These are phyloP conservation scores for Eucalyptus fibrosa DNA, from an alignment of 345 rosid genomes.

Conservation along the genomic window DNA sequence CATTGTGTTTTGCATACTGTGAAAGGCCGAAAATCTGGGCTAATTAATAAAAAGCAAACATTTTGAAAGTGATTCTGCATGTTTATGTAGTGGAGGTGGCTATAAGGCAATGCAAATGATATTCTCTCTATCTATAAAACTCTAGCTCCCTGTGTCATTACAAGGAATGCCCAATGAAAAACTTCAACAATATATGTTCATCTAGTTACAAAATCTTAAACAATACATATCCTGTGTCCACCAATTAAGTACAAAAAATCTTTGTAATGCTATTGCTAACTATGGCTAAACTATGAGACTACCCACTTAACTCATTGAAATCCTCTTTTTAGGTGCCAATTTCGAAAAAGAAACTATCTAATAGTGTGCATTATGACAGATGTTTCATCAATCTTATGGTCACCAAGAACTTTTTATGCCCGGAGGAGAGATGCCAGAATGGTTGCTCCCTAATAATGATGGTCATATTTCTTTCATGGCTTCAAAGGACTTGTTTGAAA, in stretches of 20 bases:
- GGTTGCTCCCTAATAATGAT: too few species aligned
- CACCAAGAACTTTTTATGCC: rapidly evolving
- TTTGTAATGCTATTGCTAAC: background rate
- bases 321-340: background rate
- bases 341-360: too few species aligned
- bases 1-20: rapidly evolving
- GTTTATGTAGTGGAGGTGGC: background rate
- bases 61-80: background rate
- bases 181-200: background rate
- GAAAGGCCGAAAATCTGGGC: background rate
- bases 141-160: background rate
- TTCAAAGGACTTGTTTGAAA: too few species aligned
- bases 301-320: background rate
- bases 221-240: rapidly evolving
- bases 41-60: background rate
- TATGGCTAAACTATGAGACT: background rate
- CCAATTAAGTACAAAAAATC: background rate
- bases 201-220: background rate
- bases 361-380: too few species aligned
- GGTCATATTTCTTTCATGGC: too few species aligned
- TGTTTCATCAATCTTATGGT: rapidly evolving
- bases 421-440: too few species aligned
- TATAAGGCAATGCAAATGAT: background rate
- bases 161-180: background rate
- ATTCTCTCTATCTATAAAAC: background rate